Conservation (phyloP, 2,329 filamentous ascomycete genomes). For the Xylariales sp. region DNA sequence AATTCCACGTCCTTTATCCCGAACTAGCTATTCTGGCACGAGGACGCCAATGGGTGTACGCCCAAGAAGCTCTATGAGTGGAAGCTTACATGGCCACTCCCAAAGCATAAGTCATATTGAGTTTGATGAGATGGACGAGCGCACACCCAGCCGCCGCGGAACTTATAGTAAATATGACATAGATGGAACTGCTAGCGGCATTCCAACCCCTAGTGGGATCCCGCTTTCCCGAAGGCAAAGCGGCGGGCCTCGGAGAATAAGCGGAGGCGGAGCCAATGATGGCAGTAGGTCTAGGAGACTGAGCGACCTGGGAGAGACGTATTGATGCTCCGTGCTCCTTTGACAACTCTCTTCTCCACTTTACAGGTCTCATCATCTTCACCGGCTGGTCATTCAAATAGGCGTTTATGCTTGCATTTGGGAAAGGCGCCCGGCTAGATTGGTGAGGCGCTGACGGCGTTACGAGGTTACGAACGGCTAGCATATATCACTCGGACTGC, state of each 20-base stretch:
- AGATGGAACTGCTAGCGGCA: constrained; percentile 54
- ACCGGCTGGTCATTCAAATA: constrained; percentile 30
- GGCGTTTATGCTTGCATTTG: constrained; percentile 37
- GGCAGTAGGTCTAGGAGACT: constrained; percentile 54
- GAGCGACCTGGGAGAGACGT: constrained; percentile 66
- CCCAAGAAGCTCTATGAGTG: constrained; percentile 77
- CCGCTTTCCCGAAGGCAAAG: constrained; percentile 63
- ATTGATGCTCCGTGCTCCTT: constrained; percentile 51
- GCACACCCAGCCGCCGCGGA: constrained; percentile 67
- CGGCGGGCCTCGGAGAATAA: constrained; percentile 56
- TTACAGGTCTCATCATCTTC: constrained; percentile 39
- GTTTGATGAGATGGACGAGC: constrained; percentile 63
- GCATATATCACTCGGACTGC: constrained; percentile 43
- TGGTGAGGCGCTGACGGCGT: constrained; percentile 45
- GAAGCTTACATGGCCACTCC: constrained; percentile 69
- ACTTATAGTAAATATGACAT: constrained; percentile 63
- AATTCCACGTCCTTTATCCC: constrained; percentile 72
- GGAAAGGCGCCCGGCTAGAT: constrained; percentile 38
- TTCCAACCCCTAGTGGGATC: constrained; percentile 59
- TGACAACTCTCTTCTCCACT: constrained; percentile 44
- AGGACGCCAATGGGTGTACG: constrained; percentile 74
- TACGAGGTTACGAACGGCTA: constrained; percentile 48
- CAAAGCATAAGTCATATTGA: constrained; percentile 68
- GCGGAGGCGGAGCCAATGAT: constrained; percentile 47
- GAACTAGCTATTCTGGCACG: constrained; percentile 69